A percentile compares a stretch with the other conserved stretches of the same genome.
Evolutionary conservation across 768 basidiomycete species (phyloP).

Genomic region (Tricholoma furcatifolium): DNA sequence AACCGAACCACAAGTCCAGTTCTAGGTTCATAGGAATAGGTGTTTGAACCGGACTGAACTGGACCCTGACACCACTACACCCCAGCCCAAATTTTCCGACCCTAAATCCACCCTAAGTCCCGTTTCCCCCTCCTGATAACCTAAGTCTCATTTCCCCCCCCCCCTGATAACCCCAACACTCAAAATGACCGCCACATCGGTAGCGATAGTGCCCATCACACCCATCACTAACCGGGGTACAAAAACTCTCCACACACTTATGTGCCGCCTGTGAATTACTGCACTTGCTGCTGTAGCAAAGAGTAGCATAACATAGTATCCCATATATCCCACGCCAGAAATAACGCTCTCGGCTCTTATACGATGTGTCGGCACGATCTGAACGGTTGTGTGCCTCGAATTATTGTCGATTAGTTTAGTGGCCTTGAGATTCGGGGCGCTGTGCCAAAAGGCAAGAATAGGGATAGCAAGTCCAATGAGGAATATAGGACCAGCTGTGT

Average conservation of each 20-base stretch:
- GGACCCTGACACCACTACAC: too few relatives aligned
- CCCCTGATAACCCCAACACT: slow-evolving; percentile 63
- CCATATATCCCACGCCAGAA: slow-evolving; percentile 62
- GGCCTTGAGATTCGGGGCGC: slow-evolving; percentile 51
- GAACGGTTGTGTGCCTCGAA: not conserved
- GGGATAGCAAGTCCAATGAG: slow-evolving; percentile 66
- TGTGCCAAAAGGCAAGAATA: slow-evolving; percentile 81
- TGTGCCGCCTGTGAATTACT: slow-evolving; percentile 74
- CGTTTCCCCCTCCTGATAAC: too few relatives aligned
- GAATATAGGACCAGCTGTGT: slow-evolving; percentile 74
- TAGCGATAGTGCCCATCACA: slow-evolving; percentile 59
- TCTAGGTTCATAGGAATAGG: too few relatives aligned
- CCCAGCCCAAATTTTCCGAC: too few relatives aligned
- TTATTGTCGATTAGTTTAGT: slow-evolving; percentile 2
- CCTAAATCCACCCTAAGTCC: too few relatives aligned
- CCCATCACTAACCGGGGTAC: slow-evolving; percentile 91
- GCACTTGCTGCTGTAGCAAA: slow-evolving; percentile 71
- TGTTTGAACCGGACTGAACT: too few relatives aligned
- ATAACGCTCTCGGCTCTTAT: slow-evolving; percentile 41
- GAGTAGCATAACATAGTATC: slow-evolving; percentile 65
- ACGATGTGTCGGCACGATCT: slow-evolving; percentile 24
- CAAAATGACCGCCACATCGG: slow-evolving; percentile 68
- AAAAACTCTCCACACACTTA: slow-evolving; percentile 99
- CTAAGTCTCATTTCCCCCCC: slow-evolving; percentile 35
- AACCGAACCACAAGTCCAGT: too few relatives aligned